These are phyloP conservation scores for Rhodotorula taiwanensis DNA, from an alignment of 768 basidiomycete species.

Conservation along the genomic window DNA sequence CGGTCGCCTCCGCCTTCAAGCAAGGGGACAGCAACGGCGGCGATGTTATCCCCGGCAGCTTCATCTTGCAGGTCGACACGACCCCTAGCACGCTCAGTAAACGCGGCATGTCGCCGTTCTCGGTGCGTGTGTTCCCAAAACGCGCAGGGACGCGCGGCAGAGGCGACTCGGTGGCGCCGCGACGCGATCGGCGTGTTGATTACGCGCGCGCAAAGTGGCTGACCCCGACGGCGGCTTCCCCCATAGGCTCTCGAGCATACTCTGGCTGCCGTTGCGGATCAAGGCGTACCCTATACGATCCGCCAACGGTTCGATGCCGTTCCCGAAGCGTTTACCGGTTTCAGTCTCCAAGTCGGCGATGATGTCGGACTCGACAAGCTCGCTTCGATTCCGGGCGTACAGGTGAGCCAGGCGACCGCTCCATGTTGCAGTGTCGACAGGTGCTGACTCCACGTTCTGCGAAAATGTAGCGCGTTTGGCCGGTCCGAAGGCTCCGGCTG, in stretches of 20 bases:
- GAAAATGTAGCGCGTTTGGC: conserved; percentile 10
- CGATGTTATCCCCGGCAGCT: conserved; percentile 12
- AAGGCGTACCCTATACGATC: conserved; percentile 1
- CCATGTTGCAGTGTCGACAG: background rate
- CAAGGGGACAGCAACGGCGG: too few species aligned
- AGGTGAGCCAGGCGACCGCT: conserved; percentile 7
- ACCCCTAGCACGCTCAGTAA: background rate
- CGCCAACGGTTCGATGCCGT: conserved; percentile 17
- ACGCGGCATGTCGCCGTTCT: conserved; percentile 18
- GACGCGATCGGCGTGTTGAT: too few species aligned
- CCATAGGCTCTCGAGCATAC: conserved; percentile 22
- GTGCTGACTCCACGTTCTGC: background rate
- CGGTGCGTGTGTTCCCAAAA: background rate
- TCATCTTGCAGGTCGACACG: conserved; percentile 17
- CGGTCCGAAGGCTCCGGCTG: background rate
- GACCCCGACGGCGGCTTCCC: background rate
- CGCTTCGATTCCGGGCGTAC: conserved; percentile 16
- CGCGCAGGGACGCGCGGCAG: too few species aligned
- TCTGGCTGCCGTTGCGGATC: conserved; percentile 2
- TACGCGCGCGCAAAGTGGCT: background rate
- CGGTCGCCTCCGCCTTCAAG: background rate
- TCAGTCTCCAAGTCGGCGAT: conserved; percentile 16
- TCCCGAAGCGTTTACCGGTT: conserved; percentile 24
- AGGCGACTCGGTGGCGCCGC: too few species aligned
- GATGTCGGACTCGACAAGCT: conserved; percentile 7